phyloP scores from a whole-genome alignment of 495 filamentous ascomycete species.

The Penicillium cataractarum region DNA sequence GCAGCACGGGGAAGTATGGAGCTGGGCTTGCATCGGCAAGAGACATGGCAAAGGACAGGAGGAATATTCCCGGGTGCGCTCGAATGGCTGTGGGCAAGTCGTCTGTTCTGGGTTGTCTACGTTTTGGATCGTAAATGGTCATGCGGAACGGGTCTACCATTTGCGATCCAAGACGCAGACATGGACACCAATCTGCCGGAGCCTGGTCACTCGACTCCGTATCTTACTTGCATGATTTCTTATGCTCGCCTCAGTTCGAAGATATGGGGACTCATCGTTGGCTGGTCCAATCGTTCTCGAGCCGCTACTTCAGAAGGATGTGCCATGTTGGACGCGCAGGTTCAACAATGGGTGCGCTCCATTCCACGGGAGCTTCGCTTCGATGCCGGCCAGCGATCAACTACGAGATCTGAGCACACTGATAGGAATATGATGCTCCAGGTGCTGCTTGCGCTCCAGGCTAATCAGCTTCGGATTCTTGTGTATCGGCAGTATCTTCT shows the following conservation, averaged over 20 bases:
- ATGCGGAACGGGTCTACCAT: slow-evolving; percentile 79
- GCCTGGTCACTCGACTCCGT: slow-evolving; percentile 51
- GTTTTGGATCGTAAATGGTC: slow-evolving; percentile 80
- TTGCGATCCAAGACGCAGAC: slow-evolving; percentile 76
- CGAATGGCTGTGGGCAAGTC: slow-evolving; percentile 64
- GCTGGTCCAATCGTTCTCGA: slow-evolving; percentile 48
- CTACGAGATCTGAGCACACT: slow-evolving; percentile 33
- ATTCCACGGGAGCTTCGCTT: slow-evolving; percentile 59
- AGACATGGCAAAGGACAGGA: slow-evolving; percentile 64
- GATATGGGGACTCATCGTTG: slow-evolving; percentile 67
- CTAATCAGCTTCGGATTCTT: slow-evolving; percentile 80
- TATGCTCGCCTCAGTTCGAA: slow-evolving; percentile 73
- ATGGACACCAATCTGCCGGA: slow-evolving; percentile 76
- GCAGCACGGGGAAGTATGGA: slow-evolving; percentile 73
- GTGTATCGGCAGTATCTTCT: slow-evolving; percentile 81
- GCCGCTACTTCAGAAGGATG: slow-evolving; percentile 62
- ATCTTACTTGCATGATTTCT: slow-evolving; percentile 58
- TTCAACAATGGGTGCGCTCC: slow-evolving; percentile 73
- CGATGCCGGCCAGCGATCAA: slow-evolving; percentile 42
- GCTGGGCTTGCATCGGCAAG: slow-evolving; percentile 74
- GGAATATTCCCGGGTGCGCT: slow-evolving; percentile 57
- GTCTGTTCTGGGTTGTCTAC: slow-evolving; percentile 81
- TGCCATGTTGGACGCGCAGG: slow-evolving; percentile 70
- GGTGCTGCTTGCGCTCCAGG: slow-evolving; percentile 65
- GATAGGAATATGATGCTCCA: slow-evolving; percentile 44